Evolutionary conservation across 768 basidiomycete species (phyloP), one percentile per base, ranked within the genome.

Genomic region (Lyophyllum decastes): DNA sequence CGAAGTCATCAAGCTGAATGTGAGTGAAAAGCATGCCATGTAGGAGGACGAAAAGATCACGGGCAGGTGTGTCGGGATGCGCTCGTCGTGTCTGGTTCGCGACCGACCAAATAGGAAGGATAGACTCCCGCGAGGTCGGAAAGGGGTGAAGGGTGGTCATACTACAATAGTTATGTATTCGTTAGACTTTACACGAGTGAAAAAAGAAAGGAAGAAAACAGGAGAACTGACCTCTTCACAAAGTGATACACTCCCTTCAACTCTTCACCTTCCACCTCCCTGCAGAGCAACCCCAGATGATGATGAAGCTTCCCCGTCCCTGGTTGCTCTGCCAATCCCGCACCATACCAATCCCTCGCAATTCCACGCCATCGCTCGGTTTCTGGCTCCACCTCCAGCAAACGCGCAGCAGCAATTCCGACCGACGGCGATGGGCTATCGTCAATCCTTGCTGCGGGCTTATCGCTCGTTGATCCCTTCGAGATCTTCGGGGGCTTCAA

Each of bases 11-110:
- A 25, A 99, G 85, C 61, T 95, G 84, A 61, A 97, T 94, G 61
- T 91, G 89, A 14, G 97, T 98, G 75, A 98, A 98, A 1, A 99
- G 81, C 94, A 98, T 95, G 25, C 97, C 95, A 58, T 98, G 97
- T 0, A 99, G 78, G 11, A 94, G 84, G 30, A 98, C 85, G 62
- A 98, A 99, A 0, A 97, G 80, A 24, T 95, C 94, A 0, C 89
- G 72, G 0, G 80, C 81, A 1, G 76, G 78, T 5, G 90, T 57
- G 62, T 96, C 94, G 2, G 95, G 89, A 10, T 81, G 80, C 16
- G 87, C 82, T 2, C 94, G 88, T 17, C 87, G 83, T 7, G 85
- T 78, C 68, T 94, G 92, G 0, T 88, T 80, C 2, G 85, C 73
- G 3, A 80, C 78, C 7, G 94, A 90, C 88, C 95, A 98, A n/a